Evolutionary conservation across 805 yeast genomes (phyloP).

Genomic region (Teunomyces funiuensis): DNA sequence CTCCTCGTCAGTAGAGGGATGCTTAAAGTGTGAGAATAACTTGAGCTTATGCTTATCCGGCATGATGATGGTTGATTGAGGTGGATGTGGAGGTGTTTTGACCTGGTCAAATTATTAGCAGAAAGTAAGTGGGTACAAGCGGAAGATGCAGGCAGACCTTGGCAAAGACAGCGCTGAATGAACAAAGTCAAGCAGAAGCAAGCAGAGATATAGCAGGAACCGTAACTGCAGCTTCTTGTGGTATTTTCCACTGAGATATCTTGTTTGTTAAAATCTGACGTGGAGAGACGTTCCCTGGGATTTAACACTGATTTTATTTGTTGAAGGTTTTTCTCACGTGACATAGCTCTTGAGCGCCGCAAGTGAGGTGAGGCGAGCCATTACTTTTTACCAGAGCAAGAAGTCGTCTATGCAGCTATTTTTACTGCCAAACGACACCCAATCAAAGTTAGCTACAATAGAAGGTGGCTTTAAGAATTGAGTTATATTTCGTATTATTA

Average conservation of each 20-base stretch:
- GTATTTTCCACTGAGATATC: slow-evolving; percentile 2
- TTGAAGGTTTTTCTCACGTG: slow-evolving; percentile 3
- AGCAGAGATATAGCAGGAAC: not conserved
- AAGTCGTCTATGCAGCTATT: not conserved
- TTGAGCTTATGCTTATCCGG: slow-evolving; percentile 46
- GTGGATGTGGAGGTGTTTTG: not conserved
- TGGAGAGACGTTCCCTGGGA: not conserved
- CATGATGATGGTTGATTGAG: slow-evolving; percentile 21
- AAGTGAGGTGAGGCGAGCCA: slow-evolving; percentile 2
- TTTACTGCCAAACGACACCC: not conserved
- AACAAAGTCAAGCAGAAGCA: not conserved
- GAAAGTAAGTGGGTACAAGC: slow-evolving; percentile 2
- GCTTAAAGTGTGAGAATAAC: slow-evolving; percentile 40
- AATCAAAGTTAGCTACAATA: not conserved
- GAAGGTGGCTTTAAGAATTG: not conserved
- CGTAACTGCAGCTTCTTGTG: not conserved
- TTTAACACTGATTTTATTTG: slow-evolving; percentile 5
- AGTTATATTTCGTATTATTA: not conserved
- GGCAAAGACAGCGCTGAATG: slow-evolving; percentile 1
- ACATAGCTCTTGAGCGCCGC: not conserved
- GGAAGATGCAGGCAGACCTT: slow-evolving; percentile 5
- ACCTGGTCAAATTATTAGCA: not conserved
- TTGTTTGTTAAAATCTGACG: not conserved
- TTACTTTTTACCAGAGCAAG: not conserved
- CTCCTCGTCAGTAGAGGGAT: slow-evolving; percentile 18